Conservation (phyloP, 768 basidiomycete species). For the Rhodotorula toruloides region DNA sequence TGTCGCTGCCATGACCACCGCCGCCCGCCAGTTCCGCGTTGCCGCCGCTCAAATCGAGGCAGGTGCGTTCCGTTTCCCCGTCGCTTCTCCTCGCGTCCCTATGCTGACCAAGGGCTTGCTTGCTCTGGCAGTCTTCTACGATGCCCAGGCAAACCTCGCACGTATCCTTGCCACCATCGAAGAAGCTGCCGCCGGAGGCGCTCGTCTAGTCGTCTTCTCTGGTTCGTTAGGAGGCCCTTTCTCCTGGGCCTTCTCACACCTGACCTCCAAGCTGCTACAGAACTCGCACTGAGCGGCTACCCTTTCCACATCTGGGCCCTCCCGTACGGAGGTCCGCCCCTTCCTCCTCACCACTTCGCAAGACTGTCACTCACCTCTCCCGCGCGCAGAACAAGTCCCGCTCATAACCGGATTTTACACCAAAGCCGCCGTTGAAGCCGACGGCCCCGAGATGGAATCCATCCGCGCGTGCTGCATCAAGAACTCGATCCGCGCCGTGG, state of each 20-base stretch:
- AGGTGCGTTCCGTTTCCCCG: background rate
- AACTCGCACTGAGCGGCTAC: background rate
- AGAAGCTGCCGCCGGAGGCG: background rate
- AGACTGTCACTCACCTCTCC: background rate
- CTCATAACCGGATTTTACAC: background rate
- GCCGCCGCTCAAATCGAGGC: background rate
- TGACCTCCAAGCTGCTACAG: background rate
- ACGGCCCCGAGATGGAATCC: background rate
- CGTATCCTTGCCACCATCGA: background rate
- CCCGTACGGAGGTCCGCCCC: background rate
- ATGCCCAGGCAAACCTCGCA: background rate
- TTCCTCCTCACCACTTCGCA: background rate
- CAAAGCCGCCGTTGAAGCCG: background rate
- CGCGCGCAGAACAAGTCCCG: background rate
- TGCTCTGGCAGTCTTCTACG: background rate
- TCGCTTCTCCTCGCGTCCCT: background rate
- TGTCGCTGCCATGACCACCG: background rate
- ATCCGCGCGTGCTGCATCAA: background rate
- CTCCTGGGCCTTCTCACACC: background rate
- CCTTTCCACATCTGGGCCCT: slow-evolving; percentile 3
- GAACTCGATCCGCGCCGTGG: background rate
- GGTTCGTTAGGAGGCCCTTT: background rate
- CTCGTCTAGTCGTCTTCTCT: background rate
- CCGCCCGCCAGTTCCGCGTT: background rate
- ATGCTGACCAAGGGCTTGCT: background rate